Evolutionary conservation across 495 filamentous ascomycete species (phyloP).

Genomic region (Trypethelium eluteriae): DNA sequence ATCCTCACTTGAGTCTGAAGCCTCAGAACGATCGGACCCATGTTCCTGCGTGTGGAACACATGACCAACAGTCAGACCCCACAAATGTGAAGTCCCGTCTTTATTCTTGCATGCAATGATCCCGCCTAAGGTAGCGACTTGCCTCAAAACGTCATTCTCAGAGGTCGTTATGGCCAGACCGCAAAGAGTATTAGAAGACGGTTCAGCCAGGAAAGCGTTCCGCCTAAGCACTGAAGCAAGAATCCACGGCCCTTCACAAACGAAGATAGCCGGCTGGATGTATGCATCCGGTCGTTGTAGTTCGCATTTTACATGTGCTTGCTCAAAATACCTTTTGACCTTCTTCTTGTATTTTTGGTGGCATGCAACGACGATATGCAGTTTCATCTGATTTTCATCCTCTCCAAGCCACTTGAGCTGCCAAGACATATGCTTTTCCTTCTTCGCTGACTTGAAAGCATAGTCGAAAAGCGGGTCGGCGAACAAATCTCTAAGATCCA

Average conservation of each 20-base stretch:
- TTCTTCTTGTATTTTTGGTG: slow-evolving; percentile 7
- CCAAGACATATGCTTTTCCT: background rate
- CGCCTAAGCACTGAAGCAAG: background rate
- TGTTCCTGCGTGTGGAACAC: background rate
- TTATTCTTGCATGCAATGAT: background rate
- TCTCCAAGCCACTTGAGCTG: slow-evolving; percentile 7
- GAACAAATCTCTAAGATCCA: background rate
- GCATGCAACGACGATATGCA: slow-evolving; percentile 5
- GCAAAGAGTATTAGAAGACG: background rate
- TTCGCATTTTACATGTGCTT: background rate
- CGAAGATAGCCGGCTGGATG: background rate
- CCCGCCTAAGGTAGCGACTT: background rate
- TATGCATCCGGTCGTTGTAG: background rate
- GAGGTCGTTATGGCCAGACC: background rate
- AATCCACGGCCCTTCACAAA: slow-evolving; percentile 10
- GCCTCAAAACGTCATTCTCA: background rate
- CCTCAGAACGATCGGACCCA: background rate
- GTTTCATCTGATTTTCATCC: background rate
- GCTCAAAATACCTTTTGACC: background rate
- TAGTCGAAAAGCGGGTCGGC: background rate
- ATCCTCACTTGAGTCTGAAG: background rate
- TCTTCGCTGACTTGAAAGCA: slow-evolving; percentile 5
- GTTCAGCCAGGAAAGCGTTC: background rate
- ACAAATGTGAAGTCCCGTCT: background rate
- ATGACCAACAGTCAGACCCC: slow-evolving; percentile 3